These are phyloP conservation scores for Aspergillus texensis DNA, from an alignment of 2,329 filamentous ascomycete genomes.

Conservation along the genomic window DNA sequence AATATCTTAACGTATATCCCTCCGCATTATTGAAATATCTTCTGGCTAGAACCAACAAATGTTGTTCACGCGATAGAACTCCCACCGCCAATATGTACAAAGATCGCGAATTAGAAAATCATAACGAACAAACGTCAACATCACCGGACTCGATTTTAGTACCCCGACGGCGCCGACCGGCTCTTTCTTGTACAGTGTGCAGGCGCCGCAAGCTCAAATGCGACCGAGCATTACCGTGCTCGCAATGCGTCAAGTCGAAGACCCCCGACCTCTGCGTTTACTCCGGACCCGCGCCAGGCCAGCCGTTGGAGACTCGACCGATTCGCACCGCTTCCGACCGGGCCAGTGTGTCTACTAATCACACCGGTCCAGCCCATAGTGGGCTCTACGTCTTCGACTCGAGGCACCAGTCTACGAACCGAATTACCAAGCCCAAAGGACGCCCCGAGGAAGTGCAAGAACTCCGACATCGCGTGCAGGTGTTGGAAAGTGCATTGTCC, in stretches of 20 bases:
- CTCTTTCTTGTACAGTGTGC: conserved; percentile 68
- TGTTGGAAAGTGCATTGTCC: conserved; percentile 30
- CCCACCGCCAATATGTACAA: conserved; percentile 5
- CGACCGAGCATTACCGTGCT: conserved; percentile 72
- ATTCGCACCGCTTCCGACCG: conserved; percentile 10
- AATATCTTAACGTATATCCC: neutral
- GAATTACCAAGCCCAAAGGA: conserved; percentile 27
- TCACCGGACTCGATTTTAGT: conserved; percentile 14
- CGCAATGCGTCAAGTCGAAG: conserved; percentile 59
- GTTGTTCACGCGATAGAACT: neutral
- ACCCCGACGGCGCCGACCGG: conserved; percentile 66
- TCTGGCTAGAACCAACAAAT: neutral
- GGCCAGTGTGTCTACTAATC: conserved; percentile 11
- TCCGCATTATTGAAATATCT: neutral
- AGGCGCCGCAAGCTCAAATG: conserved; percentile 77
- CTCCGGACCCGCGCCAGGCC: conserved; percentile 28
- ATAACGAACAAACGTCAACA: neutral
- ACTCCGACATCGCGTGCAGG: conserved; percentile 30
- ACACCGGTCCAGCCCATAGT: conserved; percentile 19
- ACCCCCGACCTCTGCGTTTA: conserved; percentile 58
- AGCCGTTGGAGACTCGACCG: conserved; percentile 10
- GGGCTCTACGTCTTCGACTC: conserved; percentile 40
- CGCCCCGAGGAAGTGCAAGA: conserved; percentile 34
- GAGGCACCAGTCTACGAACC: conserved; percentile 26
- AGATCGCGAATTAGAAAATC: neutral